phyloP scores from a whole-genome alignment of 2,329 filamentous ascomycete species.

The Amylocarpus encephaloides region DNA sequence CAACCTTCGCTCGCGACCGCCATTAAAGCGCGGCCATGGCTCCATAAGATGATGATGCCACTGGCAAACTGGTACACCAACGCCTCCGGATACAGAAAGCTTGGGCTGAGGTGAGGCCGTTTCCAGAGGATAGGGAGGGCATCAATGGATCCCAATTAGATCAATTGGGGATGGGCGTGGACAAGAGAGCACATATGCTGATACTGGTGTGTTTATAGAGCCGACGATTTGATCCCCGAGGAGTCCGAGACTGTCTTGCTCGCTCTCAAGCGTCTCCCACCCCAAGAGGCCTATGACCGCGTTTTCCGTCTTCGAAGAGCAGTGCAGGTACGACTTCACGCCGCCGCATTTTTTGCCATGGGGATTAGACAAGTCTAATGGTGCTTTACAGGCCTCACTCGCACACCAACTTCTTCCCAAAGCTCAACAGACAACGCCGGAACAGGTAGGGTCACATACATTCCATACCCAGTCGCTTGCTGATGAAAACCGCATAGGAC shows the following conservation, averaged over 20 bases:
- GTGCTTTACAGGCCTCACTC: conserved; percentile 42
- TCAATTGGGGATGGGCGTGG: conserved; percentile 5
- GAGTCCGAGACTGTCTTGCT: conserved; percentile 81
- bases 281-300: conserved; percentile 92
- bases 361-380: conserved; percentile 2
- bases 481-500: conserved; percentile 44
- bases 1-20: conserved; percentile 60
- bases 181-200: conserved; percentile 10
- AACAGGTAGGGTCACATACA: conserved; percentile 46
- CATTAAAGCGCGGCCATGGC: conserved; percentile 79
- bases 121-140: background rate
- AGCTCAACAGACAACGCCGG: conserved; percentile 59
- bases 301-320: conserved; percentile 95
- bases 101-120: conserved; percentile 72
- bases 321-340: conserved; percentile 60
- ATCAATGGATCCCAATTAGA: background rate
- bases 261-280: conserved; percentile 82
- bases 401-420: conserved; percentile 59
- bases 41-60: conserved; percentile 71
- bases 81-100: conserved; percentile 84
- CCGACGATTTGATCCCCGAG: conserved; percentile 92
- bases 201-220: conserved; percentile 46
- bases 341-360: background rate
- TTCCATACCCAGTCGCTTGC: background rate
- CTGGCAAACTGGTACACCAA: conserved; percentile 84